phyloP scores from a whole-genome alignment of 2,329 filamentous ascomycete species.

The Hypoxylon rubiginosum region DNA sequence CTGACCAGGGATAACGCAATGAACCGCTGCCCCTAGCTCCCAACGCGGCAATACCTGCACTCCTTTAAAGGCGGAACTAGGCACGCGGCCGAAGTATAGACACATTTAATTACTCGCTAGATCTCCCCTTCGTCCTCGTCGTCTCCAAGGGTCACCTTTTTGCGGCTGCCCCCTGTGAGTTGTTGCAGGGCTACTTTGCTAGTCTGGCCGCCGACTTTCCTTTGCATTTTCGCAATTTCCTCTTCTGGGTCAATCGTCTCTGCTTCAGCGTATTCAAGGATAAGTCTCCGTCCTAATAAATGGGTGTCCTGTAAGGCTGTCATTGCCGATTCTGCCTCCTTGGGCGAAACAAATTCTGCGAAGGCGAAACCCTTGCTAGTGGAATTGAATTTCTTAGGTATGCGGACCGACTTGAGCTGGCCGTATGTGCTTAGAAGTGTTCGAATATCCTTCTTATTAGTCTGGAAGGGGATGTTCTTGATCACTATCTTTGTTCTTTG shows the following conservation, averaged over 20 bases:
- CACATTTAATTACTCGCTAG: constrained; percentile 51
- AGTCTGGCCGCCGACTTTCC: constrained; percentile 91
- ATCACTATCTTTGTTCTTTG: constrained; percentile 93
- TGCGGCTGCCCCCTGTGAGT: constrained; percentile 84
- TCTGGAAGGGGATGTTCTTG: constrained; percentile 98
- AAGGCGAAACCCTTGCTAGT: constrained; percentile 94
- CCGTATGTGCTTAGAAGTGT: constrained; percentile 90
- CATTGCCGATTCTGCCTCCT: constrained; percentile 91
- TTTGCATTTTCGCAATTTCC: constrained; percentile 96
- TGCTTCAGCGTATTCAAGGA: constrained; percentile 90
- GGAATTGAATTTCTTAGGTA: constrained; percentile 95
- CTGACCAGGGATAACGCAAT: constrained; percentile 48
- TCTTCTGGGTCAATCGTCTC: constrained; percentile 93
- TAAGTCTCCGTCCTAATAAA: constrained; percentile 87
- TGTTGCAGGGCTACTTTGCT: constrained; percentile 92
- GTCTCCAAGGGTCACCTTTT: constrained; percentile 88
- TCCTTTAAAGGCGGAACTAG: constrained; percentile 48
- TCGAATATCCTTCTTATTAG: constrained; percentile 91
- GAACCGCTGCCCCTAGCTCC: constrained; percentile 45
- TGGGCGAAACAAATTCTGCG: constrained; percentile 91
- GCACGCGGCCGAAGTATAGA: constrained; percentile 46
- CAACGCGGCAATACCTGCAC: constrained; percentile 47
- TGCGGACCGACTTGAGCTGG: constrained; percentile 89
- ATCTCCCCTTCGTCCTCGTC: constrained; percentile 70
- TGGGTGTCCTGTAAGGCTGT: constrained; percentile 93